phyloP scores from a whole-genome alignment of 148 eudicot species.

The Rhododendron williamsianum region DNA sequence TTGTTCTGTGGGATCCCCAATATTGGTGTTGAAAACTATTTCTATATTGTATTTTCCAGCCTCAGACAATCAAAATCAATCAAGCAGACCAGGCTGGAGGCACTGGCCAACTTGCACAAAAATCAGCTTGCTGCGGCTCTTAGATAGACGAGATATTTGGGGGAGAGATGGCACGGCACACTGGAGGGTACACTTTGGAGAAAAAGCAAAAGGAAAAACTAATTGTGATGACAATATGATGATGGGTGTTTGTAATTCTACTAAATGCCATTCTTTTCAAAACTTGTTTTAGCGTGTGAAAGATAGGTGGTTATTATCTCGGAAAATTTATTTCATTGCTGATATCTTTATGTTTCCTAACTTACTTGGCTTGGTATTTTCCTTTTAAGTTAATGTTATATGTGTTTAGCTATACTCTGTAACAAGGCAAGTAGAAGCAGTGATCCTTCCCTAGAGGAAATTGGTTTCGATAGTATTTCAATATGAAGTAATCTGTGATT shows the following conservation, averaged over 20 bases:
- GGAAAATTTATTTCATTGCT: neutral
- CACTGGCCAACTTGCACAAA: slow-evolving; percentile 43
- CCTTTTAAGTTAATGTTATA: neutral
- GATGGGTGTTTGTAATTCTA: slow-evolving; percentile 40
- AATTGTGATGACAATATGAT: slow-evolving; percentile 23
- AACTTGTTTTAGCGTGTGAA: slow-evolving; percentile 40
- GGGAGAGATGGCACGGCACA: neutral
- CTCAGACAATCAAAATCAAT: slow-evolving; percentile 53
- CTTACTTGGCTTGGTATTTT: neutral
- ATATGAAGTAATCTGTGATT: neutral
- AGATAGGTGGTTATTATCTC: slow-evolving; percentile 35
- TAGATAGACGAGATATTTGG: slow-evolving; percentile 10
- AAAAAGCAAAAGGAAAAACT: neutral
- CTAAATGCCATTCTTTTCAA: slow-evolving; percentile 36
- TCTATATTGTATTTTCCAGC: slow-evolving; percentile 31
- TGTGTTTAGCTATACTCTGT: neutral
- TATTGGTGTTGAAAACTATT: neutral
- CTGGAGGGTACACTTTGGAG: neutral
- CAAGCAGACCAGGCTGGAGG: slow-evolving; percentile 47
- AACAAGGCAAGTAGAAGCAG: neutral
- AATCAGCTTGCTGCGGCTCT: slow-evolving; percentile 76
- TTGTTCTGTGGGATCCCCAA: too few species aligned
- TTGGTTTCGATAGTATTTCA: neutral
- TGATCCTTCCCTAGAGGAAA: neutral
- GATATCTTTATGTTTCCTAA: neutral